Evolutionary conservation across 148 eudicot species (phyloP).

Genomic region (Rhododendron ovatum): DNA sequence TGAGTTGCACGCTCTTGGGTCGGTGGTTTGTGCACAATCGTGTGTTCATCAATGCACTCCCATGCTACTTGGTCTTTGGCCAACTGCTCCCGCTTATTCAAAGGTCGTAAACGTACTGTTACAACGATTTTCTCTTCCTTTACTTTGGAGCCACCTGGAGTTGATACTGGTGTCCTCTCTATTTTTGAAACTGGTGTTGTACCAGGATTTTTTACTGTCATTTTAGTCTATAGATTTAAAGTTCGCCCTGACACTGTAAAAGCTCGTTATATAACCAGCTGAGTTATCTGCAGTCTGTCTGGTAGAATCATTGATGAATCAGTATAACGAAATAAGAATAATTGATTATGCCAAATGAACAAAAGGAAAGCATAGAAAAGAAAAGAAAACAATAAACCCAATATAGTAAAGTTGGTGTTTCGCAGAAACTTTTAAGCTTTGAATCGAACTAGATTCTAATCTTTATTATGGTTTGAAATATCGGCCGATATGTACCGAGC

Average conservation of each 20-base stretch:
- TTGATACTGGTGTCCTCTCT: conserved; percentile 61
- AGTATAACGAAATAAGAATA: background rate
- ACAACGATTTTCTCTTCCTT: conserved; percentile 89
- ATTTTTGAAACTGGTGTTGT: conserved; percentile 80
- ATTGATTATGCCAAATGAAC: background rate
- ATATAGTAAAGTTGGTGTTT: background rate
- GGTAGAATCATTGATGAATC: background rate
- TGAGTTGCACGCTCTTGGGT: conserved; percentile 62
- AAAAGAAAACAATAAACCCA: background rate
- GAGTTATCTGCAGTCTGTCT: background rate
- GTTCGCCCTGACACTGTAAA: background rate
- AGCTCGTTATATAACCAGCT: background rate
- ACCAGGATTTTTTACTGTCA: conserved; percentile 58
- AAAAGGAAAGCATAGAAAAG: background rate
- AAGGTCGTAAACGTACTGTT: conserved; percentile 79
- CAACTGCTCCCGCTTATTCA: conserved; percentile 63
- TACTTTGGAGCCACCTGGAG: conserved; percentile 66
- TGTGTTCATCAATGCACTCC: conserved; percentile 61
- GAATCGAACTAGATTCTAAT: background rate
- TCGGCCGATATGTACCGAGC: background rate
- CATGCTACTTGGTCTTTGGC: conserved; percentile 80
- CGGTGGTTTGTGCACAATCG: conserved; percentile 45
- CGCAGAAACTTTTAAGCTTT: background rate
- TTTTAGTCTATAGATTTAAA: conserved; percentile 13
- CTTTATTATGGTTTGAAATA: too few species aligned